Evolutionary conservation across 331 rosid genomes (phyloP).

Genomic region (Spiraea crenata): DNA sequence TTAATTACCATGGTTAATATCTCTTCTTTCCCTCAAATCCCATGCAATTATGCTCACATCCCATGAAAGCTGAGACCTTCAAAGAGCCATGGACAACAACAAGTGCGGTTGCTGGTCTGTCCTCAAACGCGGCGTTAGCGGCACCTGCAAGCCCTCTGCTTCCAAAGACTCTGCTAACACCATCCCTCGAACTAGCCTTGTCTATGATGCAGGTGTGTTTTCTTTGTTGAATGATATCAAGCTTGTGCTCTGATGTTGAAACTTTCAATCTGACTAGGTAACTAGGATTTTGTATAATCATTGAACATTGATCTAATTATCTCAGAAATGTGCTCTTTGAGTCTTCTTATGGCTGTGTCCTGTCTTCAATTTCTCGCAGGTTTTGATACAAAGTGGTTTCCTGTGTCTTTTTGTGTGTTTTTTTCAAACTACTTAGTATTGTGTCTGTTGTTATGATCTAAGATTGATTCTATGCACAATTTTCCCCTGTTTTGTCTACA

Average conservation of each 20-base stretch:
- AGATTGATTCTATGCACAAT: not conserved
- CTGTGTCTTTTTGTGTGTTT: not conserved
- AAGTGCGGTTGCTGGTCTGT: conserved; percentile 96
- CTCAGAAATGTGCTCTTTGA: conserved; percentile 21
- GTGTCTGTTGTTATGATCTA: conserved; percentile 9
- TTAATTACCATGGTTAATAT: conserved; percentile 33
- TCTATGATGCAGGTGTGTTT: conserved; percentile 79
- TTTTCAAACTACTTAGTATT: not conserved
- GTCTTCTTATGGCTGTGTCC: conserved; percentile 15
- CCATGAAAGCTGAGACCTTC: conserved; percentile 37
- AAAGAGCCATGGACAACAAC: conserved; percentile 56
- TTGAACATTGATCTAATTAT: conserved; percentile 12
- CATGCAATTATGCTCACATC: conserved; percentile 30
- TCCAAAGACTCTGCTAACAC: conserved; percentile 73
- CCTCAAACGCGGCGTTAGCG: conserved; percentile 78
- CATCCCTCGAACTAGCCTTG: conserved; percentile 96
- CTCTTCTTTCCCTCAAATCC: conserved; percentile 20
- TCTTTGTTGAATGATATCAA: not conserved
- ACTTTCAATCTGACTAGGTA: not conserved
- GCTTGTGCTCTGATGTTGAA: not conserved
- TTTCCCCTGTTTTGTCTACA: not conserved
- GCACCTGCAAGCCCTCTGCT: conserved; percentile 80
- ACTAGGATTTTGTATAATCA: not conserved
- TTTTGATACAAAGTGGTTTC: not conserved
- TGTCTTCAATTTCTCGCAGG: conserved; percentile 15